phyloP scores from a whole-genome alignment of 305 asterid genomes.

The Fraxinus velutina region DNA sequence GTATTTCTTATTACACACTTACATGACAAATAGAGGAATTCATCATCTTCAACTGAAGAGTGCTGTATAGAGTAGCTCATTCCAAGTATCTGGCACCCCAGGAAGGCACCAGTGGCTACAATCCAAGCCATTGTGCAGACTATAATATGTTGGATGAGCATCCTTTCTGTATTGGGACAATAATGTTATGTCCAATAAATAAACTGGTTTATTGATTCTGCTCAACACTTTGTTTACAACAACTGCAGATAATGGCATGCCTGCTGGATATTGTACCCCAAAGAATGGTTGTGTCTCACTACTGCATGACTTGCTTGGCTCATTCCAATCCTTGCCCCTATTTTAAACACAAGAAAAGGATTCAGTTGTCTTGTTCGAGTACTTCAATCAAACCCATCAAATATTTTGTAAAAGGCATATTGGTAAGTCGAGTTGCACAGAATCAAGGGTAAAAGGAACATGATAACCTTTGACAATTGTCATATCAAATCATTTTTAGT shows the following conservation, averaged over 20 bases:
- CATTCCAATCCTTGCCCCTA: slow-evolving; percentile 78
- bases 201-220: slow-evolving; percentile 67
- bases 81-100: slow-evolving; percentile 93
- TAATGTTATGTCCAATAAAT: slow-evolving; percentile 59
- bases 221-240: slow-evolving; percentile 71
- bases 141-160: slow-evolving; percentile 63
- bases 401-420: neutral
- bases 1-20: slow-evolving; percentile 22
- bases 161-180: slow-evolving; percentile 80
- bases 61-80: slow-evolving; percentile 56
- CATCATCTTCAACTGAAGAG: slow-evolving; percentile 34
- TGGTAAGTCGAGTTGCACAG: neutral
- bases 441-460: neutral
- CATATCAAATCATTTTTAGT: neutral
- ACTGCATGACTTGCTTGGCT: slow-evolving; percentile 57
- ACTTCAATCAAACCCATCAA: neutral
- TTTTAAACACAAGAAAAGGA: neutral
- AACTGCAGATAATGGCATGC: slow-evolving; percentile 41
- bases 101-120: slow-evolving; percentile 99
- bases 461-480: neutral
- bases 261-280: slow-evolving; percentile 56
- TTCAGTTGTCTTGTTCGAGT: neutral
- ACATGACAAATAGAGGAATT: slow-evolving; percentile 19
- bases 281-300: slow-evolving; percentile 58
- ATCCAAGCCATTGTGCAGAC: slow-evolving; percentile 63